Conservation (phyloP, 2,329 filamentous ascomycete genomes). For the Cladosporium sp. region DNA sequence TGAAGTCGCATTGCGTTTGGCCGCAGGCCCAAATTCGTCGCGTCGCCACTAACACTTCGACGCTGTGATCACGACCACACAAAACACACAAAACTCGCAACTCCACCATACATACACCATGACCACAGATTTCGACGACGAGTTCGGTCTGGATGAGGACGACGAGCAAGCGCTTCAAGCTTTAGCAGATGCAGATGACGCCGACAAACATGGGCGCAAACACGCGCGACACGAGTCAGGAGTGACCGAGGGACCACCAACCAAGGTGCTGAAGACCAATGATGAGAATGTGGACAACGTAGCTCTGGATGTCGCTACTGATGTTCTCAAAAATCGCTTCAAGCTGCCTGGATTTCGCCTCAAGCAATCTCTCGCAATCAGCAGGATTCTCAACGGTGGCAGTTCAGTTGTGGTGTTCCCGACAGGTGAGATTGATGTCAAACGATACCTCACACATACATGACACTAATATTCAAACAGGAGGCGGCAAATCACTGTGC, state of each 20-base stretch:
- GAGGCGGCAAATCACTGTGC: slow-evolving; percentile 46
- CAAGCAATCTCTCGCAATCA: slow-evolving; percentile 49
- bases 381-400: slow-evolving; percentile 44
- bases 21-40: background rate
- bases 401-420: slow-evolving; percentile 48
- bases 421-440: slow-evolving; percentile 29
- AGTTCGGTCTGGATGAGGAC: slow-evolving; percentile 29
- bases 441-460: background rate
- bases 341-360: slow-evolving; percentile 45
- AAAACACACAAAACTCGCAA: background rate
- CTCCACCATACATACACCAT: background rate
- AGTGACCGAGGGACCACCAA: background rate
- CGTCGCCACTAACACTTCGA: background rate
- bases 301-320: slow-evolving; percentile 29
- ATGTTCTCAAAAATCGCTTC: slow-evolving; percentile 44
- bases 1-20: background rate
- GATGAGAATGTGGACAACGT: background rate
- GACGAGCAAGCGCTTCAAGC: slow-evolving; percentile 28
- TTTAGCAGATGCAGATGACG: background rate
- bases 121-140: slow-evolving; percentile 23
- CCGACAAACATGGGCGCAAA: background rate
- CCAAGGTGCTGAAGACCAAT: background rate
- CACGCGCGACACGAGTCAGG: slow-evolving; percentile 1
- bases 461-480: slow-evolving; percentile 14
- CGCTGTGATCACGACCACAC: background rate